These are phyloP conservation scores for Asclepias syriaca DNA, from an alignment of 257 asterid genomes.

Conservation along the genomic window DNA sequence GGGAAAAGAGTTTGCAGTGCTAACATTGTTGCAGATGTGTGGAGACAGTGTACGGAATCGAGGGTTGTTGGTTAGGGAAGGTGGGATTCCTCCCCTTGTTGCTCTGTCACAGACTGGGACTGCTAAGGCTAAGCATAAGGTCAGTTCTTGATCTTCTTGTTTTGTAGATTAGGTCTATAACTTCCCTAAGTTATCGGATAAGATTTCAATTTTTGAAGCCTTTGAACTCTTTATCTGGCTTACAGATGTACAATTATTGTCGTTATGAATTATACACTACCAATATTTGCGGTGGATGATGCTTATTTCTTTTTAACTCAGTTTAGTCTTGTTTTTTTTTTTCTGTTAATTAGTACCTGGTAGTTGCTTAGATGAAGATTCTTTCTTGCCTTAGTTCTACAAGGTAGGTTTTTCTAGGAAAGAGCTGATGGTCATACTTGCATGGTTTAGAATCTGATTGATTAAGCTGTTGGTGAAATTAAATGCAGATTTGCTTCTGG, in stretches of 20 bases:
- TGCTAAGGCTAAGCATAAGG: conserved; percentile 92
- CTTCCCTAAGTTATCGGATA: not conserved
- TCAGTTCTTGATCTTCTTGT: conserved; percentile 20
- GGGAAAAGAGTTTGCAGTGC: conserved; percentile 84
- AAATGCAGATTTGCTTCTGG: not conserved
- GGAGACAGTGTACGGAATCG: conserved; percentile 66
- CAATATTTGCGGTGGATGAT: not conserved
- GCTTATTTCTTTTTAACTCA: not conserved
- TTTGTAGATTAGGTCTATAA: not conserved
- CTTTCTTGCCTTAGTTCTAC: not conserved
- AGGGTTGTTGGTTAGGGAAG: conserved; percentile 89
- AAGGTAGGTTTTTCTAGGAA: not conserved
- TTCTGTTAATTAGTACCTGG: not conserved
- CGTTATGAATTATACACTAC: not conserved
- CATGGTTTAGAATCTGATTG: conserved; percentile 8
- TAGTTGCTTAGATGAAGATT: not conserved
- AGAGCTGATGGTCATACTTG: not conserved
- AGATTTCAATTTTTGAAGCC: not conserved
- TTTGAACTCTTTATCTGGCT: not conserved
- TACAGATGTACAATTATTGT: not conserved
- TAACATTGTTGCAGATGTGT: conserved; percentile 80
- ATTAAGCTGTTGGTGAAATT: not conserved
- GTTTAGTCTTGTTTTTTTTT: not conserved
- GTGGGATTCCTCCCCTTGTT: conserved; percentile 92
- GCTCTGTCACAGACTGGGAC: conserved; percentile 88